Evolutionary conservation across 129 eudicot genomes (phyloP).

Genomic region (Escallonia herrerae): DNA sequence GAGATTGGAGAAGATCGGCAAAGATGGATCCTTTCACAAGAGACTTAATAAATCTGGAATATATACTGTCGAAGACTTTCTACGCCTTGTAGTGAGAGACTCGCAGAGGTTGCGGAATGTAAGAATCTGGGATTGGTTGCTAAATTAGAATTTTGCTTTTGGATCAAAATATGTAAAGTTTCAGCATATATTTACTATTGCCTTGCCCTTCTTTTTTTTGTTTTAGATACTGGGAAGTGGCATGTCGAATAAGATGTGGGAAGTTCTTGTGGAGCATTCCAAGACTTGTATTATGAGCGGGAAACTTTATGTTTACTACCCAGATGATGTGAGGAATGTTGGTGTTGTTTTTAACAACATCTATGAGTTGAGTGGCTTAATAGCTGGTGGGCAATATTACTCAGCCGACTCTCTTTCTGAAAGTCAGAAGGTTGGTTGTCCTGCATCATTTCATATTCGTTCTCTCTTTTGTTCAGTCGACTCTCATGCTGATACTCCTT

Average conservation of each 20-base stretch:
- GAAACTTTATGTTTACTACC: conserved; percentile 82
- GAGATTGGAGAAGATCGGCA: conserved; percentile 98
- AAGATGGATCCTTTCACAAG: conserved; percentile 98
- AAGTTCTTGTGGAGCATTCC: conserved; percentile 83
- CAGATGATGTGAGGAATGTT: conserved; percentile 68
- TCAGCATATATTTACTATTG: not conserved
- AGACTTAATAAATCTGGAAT: conserved; percentile 84
- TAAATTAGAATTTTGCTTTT: not conserved
- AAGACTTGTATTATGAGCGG: conserved; percentile 91
- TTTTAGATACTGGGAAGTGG: conserved; percentile 91
- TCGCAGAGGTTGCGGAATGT: conserved; percentile 74
- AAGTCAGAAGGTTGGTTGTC: conserved; percentile 71
- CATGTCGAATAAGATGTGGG: conserved; percentile 99
- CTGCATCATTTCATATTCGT: not conserved
- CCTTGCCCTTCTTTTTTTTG: not conserved
- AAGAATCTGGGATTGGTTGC: conserved; percentile 21
- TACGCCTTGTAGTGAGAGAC: conserved; percentile 86
- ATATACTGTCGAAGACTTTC: conserved; percentile 76
- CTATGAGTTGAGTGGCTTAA: conserved; percentile 80
- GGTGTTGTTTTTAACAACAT: conserved; percentile 89
- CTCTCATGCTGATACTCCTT: conserved; percentile 72
- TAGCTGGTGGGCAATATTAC: conserved; percentile 65
- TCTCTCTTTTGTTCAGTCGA: conserved; percentile 35
- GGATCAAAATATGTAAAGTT: too few species aligned
- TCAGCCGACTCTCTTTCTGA: conserved; percentile 82